A percentile compares a stretch with the other conserved stretches of the same genome.
phyloP scores from a whole-genome alignment of 163 green algal species.

The Chlorella variabilis region DNA sequence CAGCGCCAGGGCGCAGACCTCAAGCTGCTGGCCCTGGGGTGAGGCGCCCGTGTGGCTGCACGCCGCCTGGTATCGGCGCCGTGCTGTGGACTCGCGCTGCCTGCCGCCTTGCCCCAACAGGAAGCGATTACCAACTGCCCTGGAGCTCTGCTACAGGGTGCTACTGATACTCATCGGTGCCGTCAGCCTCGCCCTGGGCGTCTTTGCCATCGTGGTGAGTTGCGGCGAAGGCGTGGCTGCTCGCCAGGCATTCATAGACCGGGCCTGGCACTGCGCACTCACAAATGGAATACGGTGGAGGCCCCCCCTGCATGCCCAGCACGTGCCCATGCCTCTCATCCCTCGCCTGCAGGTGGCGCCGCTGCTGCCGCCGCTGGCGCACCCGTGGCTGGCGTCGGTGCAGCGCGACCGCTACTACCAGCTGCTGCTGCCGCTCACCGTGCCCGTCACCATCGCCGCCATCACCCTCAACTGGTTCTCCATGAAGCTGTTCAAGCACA shows the following conservation, averaged over 20 bases:
- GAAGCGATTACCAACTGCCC: too few relatives aligned
- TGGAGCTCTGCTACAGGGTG: neutral
- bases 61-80: too few relatives aligned
- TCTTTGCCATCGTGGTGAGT: conserved; percentile 39
- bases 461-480: conserved; percentile 55
- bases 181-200: neutral
- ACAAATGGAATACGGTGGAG: too few relatives aligned
- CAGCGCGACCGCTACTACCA: conserved; percentile 47
- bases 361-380: neutral
- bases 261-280: too few relatives aligned
- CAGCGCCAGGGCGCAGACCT: neutral
- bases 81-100: neutral
- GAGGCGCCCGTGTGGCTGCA: neutral
- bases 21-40: conserved; percentile 31
- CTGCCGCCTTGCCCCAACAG: too few relatives aligned
- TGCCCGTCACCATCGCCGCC: conserved; percentile 48
- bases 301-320: too few relatives aligned
- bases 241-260: too few relatives aligned
- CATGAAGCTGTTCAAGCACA: conserved; percentile 64
- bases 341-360: conserved; percentile 29
- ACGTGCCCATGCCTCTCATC: neutral
- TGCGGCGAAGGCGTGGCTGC: neutral
- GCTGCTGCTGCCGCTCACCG: conserved; percentile 40
- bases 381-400: conserved; percentile 15
- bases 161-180: neutral